These are phyloP conservation scores for Avicennia marina DNA, from an alignment of 257 asterid species.

Conservation along the genomic window DNA sequence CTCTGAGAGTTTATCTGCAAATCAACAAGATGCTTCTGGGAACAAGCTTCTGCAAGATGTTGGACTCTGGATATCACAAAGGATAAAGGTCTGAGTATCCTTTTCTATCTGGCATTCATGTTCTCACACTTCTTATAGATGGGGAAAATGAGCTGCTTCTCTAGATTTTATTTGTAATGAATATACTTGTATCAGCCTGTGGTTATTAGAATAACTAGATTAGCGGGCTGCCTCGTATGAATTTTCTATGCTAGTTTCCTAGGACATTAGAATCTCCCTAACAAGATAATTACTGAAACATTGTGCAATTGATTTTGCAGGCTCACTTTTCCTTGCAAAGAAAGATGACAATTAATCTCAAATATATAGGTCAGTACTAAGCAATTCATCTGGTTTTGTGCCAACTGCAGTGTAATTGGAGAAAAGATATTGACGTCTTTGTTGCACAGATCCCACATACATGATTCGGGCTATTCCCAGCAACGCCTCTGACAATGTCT, in stretches of 20 bases:
- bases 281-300: neutral
- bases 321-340: constrained; percentile 59
- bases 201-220: too few relatives aligned
- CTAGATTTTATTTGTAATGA: too few relatives aligned
- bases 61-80: constrained; percentile 84
- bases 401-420: neutral
- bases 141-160: too few relatives aligned
- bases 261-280: neutral
- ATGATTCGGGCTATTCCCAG: constrained; percentile 92
- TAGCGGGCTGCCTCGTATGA: too few relatives aligned
- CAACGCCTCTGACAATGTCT: constrained; percentile 84
- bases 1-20: constrained; percentile 47
- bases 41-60: constrained; percentile 75
- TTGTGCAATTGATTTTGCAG: constrained; percentile 32
- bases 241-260: too few relatives aligned
- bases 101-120: too few relatives aligned
- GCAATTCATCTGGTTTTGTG: neutral
- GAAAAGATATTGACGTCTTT: neutral
- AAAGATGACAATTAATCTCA: constrained; percentile 64
- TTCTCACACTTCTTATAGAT: too few relatives aligned
- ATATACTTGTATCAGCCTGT: too few relatives aligned
- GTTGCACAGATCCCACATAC: constrained; percentile 72
- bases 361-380: constrained; percentile 65
- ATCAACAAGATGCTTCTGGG: constrained; percentile 71
- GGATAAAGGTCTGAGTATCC: constrained; percentile 78